Conservation (phyloP, 2,329 filamentous ascomycete genomes). For the Fonsecaea multimorphosa region DNA sequence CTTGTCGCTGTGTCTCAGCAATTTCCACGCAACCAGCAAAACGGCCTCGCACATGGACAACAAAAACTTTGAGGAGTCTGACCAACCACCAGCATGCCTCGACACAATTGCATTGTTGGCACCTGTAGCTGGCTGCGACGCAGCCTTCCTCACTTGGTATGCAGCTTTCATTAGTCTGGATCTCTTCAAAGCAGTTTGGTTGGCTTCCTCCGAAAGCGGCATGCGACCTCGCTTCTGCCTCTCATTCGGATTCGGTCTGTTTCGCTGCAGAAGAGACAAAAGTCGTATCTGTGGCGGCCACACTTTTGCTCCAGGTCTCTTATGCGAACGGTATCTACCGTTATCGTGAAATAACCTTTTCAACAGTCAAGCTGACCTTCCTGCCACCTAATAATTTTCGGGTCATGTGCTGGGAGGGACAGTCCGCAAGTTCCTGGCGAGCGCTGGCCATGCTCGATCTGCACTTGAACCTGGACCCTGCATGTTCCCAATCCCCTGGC, state of each 20-base stretch:
- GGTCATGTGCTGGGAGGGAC: slow-evolving; percentile 18
- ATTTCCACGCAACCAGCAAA: not conserved
- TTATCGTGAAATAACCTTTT: slow-evolving; percentile 11
- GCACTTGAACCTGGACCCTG: slow-evolving; percentile 10
- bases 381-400: slow-evolving; percentile 6
- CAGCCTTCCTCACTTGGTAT: slow-evolving; percentile 2
- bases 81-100: slow-evolving; percentile 1
- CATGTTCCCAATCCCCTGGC: slow-evolving; percentile 6
- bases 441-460: slow-evolving; percentile 14
- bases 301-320: not conserved
- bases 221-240: slow-evolving; percentile 5
- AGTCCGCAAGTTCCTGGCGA: slow-evolving; percentile 2
- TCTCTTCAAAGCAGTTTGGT: not conserved
- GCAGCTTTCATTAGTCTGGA: slow-evolving; percentile 4
- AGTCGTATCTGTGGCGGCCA: slow-evolving; percentile 15
- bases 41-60: not conserved
- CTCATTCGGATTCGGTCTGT: not conserved
- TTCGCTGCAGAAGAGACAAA: not conserved
- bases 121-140: slow-evolving; percentile 11
- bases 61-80: not conserved
- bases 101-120: slow-evolving; percentile 14
- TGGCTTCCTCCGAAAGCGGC: slow-evolving; percentile 17
- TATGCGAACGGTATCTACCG: slow-evolving; percentile 9
- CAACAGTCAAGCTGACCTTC: not conserved
- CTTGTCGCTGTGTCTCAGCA: no score